These are phyloP conservation scores for Botrytis fabae DNA, from an alignment of 2,329 filamentous ascomycete species.

Conservation along the genomic window DNA sequence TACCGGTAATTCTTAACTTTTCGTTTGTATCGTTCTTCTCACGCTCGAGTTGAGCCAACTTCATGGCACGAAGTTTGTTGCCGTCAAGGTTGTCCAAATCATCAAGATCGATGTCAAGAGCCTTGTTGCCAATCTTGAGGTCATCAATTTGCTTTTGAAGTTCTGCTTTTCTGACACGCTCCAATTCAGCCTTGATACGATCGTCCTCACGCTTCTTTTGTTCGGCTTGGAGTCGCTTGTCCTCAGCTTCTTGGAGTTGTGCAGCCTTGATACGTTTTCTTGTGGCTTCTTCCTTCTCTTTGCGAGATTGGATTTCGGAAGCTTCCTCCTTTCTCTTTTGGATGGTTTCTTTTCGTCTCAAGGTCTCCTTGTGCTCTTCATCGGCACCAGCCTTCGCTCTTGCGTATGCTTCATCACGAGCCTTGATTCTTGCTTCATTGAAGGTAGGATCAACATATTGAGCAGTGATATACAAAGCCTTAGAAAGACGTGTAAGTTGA, in stretches of 20 bases:
- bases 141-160: conserved; percentile 90
- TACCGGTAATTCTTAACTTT: conserved; percentile 85
- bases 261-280: conserved; percentile 84
- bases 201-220: conserved; percentile 87
- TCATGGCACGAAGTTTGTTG: conserved; percentile 88
- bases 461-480: conserved; percentile 87
- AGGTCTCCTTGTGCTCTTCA: conserved; percentile 81
- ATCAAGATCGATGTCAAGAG: conserved; percentile 70
- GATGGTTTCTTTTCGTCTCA: conserved; percentile 86
- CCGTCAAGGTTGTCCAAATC: conserved; percentile 86
- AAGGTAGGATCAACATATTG: conserved; percentile 93
- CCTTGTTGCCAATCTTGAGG: conserved; percentile 84
- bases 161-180: conserved; percentile 88
- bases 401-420: conserved; percentile 75
- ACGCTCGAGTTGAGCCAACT: conserved; percentile 91
- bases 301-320: conserved; percentile 82
- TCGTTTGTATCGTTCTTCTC: conserved; percentile 97
- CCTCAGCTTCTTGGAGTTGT: conserved; percentile 86
- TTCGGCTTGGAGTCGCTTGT: conserved; percentile 85
- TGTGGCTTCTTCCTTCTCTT: conserved; percentile 89
- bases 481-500: conserved; percentile 87
- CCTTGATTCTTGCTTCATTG: conserved; percentile 76
- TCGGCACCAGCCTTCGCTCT: conserved; percentile 87
- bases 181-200: conserved; percentile 81
- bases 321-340: conserved; percentile 96